Evolutionary conservation across 257 asterid genomes (phyloP).

Genomic region (Hygrophila difformis): DNA sequence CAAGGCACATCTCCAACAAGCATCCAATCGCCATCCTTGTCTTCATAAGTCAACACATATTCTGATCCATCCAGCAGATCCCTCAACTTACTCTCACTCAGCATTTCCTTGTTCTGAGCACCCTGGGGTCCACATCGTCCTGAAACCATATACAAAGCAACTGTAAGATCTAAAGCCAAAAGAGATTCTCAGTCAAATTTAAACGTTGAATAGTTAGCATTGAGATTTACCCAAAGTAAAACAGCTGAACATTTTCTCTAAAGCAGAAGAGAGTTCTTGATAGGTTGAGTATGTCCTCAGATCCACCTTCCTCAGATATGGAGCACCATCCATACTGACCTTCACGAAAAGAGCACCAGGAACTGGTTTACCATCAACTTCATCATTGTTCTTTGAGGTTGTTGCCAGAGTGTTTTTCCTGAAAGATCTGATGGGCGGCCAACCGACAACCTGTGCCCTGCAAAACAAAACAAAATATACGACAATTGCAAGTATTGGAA

Average conservation of each 20-base stretch:
- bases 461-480: slow-evolving; percentile 13
- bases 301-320: slow-evolving; percentile 74
- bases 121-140: slow-evolving; percentile 58
- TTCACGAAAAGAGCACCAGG: slow-evolving; percentile 55
- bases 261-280: slow-evolving; percentile 60
- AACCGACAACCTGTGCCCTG: slow-evolving; percentile 86
- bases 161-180: not conserved
- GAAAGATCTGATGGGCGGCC: slow-evolving; percentile 87
- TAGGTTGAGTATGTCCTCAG: slow-evolving; percentile 54
- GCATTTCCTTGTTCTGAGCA: slow-evolving; percentile 34
- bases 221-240: slow-evolving; percentile 74
- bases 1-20: slow-evolving; percentile 91
- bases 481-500: slow-evolving; percentile 8
- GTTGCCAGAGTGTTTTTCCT: slow-evolving; percentile 57
- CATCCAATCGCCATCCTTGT: slow-evolving; percentile 84
- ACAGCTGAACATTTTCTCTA: slow-evolving; percentile 82
- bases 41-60: slow-evolving; percentile 67
- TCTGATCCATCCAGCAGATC: slow-evolving; percentile 62
- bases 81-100: slow-evolving; percentile 47
- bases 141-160: slow-evolving; percentile 11
- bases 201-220: not conserved
- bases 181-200: not conserved
- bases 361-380: slow-evolving; percentile 30
- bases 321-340: slow-evolving; percentile 94
- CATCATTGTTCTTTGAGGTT: slow-evolving; percentile 28